Percentiles rank a stretch among this genome's conserved stretches.
Conservation (phyloP, 768 basidiomycete genomes). For the Cubamyces lactineus region DNA sequence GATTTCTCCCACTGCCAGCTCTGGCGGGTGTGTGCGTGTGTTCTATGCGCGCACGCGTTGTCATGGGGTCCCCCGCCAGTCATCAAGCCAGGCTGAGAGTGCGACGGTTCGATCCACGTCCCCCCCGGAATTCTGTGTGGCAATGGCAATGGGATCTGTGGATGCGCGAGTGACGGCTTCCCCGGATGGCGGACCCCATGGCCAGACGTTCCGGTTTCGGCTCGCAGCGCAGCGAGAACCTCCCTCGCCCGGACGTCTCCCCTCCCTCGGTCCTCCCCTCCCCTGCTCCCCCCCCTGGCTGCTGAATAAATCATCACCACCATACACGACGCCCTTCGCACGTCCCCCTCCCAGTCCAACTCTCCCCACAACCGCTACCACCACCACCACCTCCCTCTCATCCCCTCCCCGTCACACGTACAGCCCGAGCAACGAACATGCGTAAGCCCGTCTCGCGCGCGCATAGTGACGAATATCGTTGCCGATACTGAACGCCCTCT, state of each 20-base stretch:
- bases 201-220: not conserved
- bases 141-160: too few species aligned
- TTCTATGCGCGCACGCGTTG: slow-evolving; percentile 7
- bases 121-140: too few species aligned
- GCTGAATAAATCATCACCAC: not conserved
- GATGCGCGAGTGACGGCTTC: too few species aligned
- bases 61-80: slow-evolving; percentile 28
- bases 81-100: too few species aligned
- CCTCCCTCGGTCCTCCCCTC: not conserved
- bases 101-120: not conserved
- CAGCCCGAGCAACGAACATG: not conserved
- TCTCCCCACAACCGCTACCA: not conserved
- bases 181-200: not conserved
- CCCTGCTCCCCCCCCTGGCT: slow-evolving; percentile 1
- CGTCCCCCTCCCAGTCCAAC: not conserved
- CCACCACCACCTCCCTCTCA: not conserved
- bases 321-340: slow-evolving; percentile 1
- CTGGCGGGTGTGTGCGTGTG: too few species aligned
- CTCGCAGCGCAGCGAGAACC: not conserved
- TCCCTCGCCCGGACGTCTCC: not conserved
- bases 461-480: not conserved
- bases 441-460: slow-evolving; percentile 14
- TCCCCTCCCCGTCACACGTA: not conserved
- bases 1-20: too few species aligned
- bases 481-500: not conserved